These are phyloP conservation scores for Cercospora janseana DNA, from an alignment of 2,329 filamentous ascomycete genomes.

Conservation along the genomic window DNA sequence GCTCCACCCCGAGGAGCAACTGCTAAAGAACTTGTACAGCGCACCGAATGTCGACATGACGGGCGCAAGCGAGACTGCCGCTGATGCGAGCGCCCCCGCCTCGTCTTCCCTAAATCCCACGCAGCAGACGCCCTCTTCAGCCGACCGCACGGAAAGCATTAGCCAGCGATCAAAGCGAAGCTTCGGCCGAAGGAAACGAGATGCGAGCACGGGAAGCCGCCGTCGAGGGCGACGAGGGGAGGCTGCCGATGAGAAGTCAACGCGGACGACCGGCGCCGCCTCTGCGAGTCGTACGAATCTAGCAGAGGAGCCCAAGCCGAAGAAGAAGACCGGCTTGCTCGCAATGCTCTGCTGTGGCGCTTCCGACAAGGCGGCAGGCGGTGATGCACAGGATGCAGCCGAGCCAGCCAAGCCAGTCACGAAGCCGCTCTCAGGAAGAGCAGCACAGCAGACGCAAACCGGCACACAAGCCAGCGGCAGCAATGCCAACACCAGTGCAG, in stretches of 20 bases:
- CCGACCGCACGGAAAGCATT: constrained; percentile 44
- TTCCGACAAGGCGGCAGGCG: constrained; percentile 59
- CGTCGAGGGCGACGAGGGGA: constrained; percentile 41
- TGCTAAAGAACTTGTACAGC: constrained; percentile 13
- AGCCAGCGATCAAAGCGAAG: constrained; percentile 48
- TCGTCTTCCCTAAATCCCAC: constrained; percentile 1
- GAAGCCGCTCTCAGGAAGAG: constrained; percentile 39
- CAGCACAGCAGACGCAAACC: constrained; percentile 46
- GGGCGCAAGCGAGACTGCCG: background rate
- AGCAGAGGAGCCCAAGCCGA: constrained; percentile 39
- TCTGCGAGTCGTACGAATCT: constrained; percentile 29
- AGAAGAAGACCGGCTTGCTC: constrained; percentile 45
- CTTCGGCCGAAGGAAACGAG: constrained; percentile 46
- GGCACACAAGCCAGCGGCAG: constrained; percentile 48
- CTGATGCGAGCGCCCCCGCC: background rate
- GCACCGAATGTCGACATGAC: constrained; percentile 21
- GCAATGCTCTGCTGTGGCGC: constrained; percentile 65
- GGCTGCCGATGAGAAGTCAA: constrained; percentile 42
- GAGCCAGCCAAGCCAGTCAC: constrained; percentile 46
- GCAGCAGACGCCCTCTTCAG: background rate
- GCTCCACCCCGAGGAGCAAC: background rate
- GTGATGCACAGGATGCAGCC: constrained; percentile 54
- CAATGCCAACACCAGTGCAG: constrained; percentile 44
- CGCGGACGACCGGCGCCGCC: constrained; percentile 35
- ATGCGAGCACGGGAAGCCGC: constrained; percentile 48